phyloP scores from a whole-genome alignment of 148 eudicot species.

The Polygonum aviculare region DNA sequence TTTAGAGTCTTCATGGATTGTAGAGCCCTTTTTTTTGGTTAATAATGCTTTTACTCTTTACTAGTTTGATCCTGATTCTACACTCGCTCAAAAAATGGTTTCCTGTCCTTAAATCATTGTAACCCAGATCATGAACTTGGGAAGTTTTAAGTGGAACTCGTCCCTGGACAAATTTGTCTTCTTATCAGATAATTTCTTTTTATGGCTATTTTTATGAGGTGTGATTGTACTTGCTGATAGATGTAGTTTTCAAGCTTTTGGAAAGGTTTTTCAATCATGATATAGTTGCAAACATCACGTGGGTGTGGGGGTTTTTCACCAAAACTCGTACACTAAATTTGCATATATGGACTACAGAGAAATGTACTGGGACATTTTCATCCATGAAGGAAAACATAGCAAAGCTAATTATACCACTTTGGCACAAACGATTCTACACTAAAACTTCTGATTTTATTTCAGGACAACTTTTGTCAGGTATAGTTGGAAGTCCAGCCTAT shows the following conservation, averaged over 20 bases:
- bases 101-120: background rate
- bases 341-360: background rate
- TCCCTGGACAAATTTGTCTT: background rate
- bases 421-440: background rate
- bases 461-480: conserved; percentile 46
- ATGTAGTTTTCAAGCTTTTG: background rate
- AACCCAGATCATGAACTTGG: background rate
- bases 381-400: background rate
- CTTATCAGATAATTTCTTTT: background rate
- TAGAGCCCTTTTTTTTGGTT: background rate
- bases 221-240: background rate
- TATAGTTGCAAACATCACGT: background rate
- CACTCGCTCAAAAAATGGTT: background rate
- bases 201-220: background rate
- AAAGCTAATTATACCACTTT: background rate
- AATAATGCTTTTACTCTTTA: background rate
- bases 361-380: background rate
- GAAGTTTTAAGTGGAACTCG: background rate
- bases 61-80: background rate
- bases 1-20: background rate
- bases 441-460: conserved; percentile 9
- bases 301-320: background rate
- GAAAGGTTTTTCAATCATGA: background rate
- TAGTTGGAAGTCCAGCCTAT: conserved; percentile 56
- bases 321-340: background rate